These are phyloP conservation scores for Emericellopsis terricola DNA, from an alignment of 495 filamentous ascomycete species.

Conservation along the genomic window DNA sequence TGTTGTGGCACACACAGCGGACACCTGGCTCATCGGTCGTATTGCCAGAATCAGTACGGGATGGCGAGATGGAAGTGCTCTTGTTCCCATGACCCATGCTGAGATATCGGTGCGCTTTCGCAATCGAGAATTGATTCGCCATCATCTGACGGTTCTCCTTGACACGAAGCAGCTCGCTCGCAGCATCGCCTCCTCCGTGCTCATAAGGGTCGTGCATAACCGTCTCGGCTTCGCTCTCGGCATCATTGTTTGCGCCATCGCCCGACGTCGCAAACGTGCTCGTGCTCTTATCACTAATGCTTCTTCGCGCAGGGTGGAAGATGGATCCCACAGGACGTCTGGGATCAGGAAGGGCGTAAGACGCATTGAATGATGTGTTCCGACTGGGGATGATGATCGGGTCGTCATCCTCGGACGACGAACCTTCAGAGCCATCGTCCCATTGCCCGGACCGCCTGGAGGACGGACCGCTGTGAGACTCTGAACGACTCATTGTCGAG, in stretches of 20 bases:
- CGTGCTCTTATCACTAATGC: slow-evolving; percentile 24
- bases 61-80: slow-evolving; percentile 33
- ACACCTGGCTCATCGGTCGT: slow-evolving; percentile 33
- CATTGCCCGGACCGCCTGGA: too few relatives aligned
- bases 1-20: slow-evolving; percentile 54
- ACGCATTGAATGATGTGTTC: slow-evolving; percentile 42
- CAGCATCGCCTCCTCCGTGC: slow-evolving; percentile 26
- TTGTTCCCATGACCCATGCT: slow-evolving; percentile 5
- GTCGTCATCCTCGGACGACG: slow-evolving; percentile 46
- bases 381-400: slow-evolving; percentile 47
- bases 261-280: slow-evolving; percentile 13
- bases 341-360: slow-evolving; percentile 40
- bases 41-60: slow-evolving; percentile 44
- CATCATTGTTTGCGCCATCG: slow-evolving; percentile 4
- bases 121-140: slow-evolving; percentile 4
- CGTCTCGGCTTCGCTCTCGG: slow-evolving; percentile 5
- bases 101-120: slow-evolving; percentile 3
- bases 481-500: slow-evolving; percentile 7
- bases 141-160: slow-evolving; percentile 43
- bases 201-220: slow-evolving; percentile 5
- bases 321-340: slow-evolving; percentile 25
- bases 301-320: slow-evolving; percentile 34
- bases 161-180: slow-evolving; percentile 54
- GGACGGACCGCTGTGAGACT: too few relatives aligned
- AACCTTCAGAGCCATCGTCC: slow-evolving; percentile 20